Base-by-base conservation (phyloP, 2,329 filamentous ascomycete species). In the Penicillium italicum region DNA sequence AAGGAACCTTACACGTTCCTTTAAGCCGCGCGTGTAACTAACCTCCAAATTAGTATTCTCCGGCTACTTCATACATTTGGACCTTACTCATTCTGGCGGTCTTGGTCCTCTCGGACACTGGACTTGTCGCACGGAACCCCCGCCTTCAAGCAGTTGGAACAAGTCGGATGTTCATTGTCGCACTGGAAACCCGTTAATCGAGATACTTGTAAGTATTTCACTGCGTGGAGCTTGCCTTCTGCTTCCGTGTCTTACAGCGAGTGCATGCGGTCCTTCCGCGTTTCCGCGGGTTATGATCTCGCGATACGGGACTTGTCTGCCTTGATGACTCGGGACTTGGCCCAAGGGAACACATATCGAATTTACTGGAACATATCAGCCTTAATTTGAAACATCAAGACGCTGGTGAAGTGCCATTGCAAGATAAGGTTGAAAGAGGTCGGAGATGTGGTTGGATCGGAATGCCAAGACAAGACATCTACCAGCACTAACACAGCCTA, bases 191-290 rank as follows among this genome's bases (percentile, higher is more conserved):
- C 14, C 26, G 5, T 33, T 3, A 36, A 20, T 60, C 16, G 56
- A 38, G 12, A 38, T 48, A 14, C 18, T 16, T 37, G 7, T 8
- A 10, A 7, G n/a, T 20, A 12, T 34, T 2, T 4, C 7, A 16
- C 9, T 3, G 20, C 8, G 3, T 24, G 6, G 8, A 30, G 55
- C 67, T 61, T 34, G 76, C 76, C 65, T 72, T 77, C 59, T 78
- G 76, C 57, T 78, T 78, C 49, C 76, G 69, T 20, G 66, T 74
- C 61, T 78, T 78, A 66, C 76, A 78, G 57, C 76, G 72, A 38
- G 76, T 76, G 53, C 76, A 78, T 9, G 76, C 76, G 1, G 76
- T 78, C 33, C 76, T 69, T 18, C 73, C 75, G 50, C 76, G 72
- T 61, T 78, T 78, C 22, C 75, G 71, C n/a, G 74, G 74, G 56